Conservation (phyloP, 495 filamentous ascomycete genomes). For the Penicillium canariense region DNA sequence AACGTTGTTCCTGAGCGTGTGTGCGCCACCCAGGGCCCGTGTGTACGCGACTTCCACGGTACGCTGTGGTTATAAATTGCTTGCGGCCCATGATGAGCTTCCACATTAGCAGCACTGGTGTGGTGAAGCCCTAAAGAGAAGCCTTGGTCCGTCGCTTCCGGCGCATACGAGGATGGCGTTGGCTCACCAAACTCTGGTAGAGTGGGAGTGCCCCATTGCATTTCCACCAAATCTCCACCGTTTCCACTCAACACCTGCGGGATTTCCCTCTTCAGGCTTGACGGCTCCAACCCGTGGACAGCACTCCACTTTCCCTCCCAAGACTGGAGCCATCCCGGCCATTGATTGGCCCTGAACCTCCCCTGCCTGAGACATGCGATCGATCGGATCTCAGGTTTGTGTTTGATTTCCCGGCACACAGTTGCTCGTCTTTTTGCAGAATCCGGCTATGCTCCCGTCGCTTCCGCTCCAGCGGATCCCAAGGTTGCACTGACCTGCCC, state of each 20-base stretch:
- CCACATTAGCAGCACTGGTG: background rate
- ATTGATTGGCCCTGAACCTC: background rate
- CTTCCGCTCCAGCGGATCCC: background rate
- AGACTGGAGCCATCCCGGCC: too few species aligned
- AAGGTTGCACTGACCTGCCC: too few species aligned
- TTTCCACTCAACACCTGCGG: too few species aligned
- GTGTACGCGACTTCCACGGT: too few species aligned
- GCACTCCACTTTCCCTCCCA: background rate
- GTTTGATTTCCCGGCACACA: too few species aligned
- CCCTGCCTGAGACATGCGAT: constrained; percentile 7
- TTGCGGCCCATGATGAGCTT: too few species aligned
- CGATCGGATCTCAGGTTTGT: constrained; percentile 1
- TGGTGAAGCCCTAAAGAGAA: background rate
- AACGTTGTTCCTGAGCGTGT: background rate
- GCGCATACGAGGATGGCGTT: background rate
- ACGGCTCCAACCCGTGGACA: background rate
- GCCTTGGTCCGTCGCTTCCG: background rate
- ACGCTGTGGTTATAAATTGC: too few species aligned
- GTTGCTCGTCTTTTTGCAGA: too few species aligned
- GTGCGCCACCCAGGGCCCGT: too few species aligned
- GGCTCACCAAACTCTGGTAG: background rate
- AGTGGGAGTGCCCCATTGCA: background rate
- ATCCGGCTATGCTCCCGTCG: background rate
- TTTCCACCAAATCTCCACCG: background rate
- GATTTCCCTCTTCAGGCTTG: too few species aligned